Percentiles rank a stretch among this genome's conserved stretches.
These are phyloP conservation scores for Xylariaceae sp. DNA, from an alignment of 2,329 filamentous ascomycete genomes.

Conservation along the genomic window DNA sequence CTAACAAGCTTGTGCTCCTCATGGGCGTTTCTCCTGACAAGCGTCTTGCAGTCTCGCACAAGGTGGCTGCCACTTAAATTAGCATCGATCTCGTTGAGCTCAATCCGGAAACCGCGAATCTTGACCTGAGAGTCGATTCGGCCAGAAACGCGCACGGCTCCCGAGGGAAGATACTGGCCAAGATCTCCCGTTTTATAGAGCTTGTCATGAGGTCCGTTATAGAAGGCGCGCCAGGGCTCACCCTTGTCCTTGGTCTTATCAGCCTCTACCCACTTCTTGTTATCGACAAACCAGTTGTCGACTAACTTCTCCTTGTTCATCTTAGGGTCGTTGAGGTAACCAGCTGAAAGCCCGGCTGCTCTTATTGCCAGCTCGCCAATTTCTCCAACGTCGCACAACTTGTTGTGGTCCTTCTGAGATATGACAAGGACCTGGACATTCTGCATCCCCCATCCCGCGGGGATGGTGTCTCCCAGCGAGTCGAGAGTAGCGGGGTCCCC, in stretches of 20 bases:
- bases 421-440: slow-evolving; percentile 90
- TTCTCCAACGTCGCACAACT: slow-evolving; percentile 80
- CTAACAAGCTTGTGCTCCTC: slow-evolving; percentile 88
- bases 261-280: slow-evolving; percentile 69
- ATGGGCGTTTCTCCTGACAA: slow-evolving; percentile 82
- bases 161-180: slow-evolving; percentile 56
- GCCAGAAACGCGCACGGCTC: slow-evolving; percentile 58
- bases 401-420: slow-evolving; percentile 68
- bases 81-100: slow-evolving; percentile 90
- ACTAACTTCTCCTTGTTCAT: slow-evolving; percentile 80
- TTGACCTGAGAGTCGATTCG: slow-evolving; percentile 91
- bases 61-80: slow-evolving; percentile 77
- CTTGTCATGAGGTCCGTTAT: slow-evolving; percentile 82
- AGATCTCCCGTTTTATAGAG: slow-evolving; percentile 90
- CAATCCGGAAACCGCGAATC: slow-evolving; percentile 93
- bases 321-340: slow-evolving; percentile 68
- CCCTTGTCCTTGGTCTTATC: slow-evolving; percentile 60
- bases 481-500: slow-evolving; percentile 63
- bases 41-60: slow-evolving; percentile 83
- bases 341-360: slow-evolving; percentile 60
- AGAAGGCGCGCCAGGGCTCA: slow-evolving; percentile 80
- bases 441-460: slow-evolving; percentile 84
- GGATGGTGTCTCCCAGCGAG: slow-evolving; percentile 70
- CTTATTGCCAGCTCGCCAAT: slow-evolving; percentile 85
- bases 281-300: slow-evolving; percentile 84